Percentiles rank a stretch among this genome's conserved stretches.
Conservation (phyloP, 768 basidiomycete species). For the Tephrocybe sp. region DNA sequence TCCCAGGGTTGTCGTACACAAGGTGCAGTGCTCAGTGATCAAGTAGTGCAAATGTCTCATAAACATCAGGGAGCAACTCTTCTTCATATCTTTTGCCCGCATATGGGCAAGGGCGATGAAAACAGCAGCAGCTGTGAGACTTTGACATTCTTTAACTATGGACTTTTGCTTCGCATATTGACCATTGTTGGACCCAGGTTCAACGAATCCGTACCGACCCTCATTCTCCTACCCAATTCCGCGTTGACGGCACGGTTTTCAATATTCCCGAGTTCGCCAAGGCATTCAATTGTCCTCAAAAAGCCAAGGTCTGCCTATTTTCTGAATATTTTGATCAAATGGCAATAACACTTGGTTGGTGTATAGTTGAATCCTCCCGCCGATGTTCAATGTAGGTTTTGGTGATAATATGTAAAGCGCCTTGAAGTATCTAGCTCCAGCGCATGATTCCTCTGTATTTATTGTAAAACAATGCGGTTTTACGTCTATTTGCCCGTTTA, state of each 20-base stretch:
- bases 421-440: too few relatives aligned
- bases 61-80: slow-evolving; percentile 75
- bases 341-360: not conserved
- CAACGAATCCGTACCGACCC: slow-evolving; percentile 84
- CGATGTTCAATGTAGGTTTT: slow-evolving; percentile 78
- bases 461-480: slow-evolving; percentile 4
- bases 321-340: not conserved
- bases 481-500: slow-evolving; percentile 9
- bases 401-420: too few relatives aligned
- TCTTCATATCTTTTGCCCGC: slow-evolving; percentile 88
- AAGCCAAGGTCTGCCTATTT: slow-evolving; percentile 59
- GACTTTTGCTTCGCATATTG: too few relatives aligned
- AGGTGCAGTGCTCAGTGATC: slow-evolving; percentile 42
- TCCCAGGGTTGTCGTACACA: slow-evolving; percentile 80
- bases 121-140: slow-evolving; percentile 70
- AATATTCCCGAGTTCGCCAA: slow-evolving; percentile 88
- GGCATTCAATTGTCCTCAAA: slow-evolving; percentile 79
- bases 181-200: slow-evolving; percentile 38
- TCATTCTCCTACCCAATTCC: slow-evolving; percentile 77
- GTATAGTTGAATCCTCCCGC: slow-evolving; percentile 76
- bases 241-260: slow-evolving; percentile 82
- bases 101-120: slow-evolving; percentile 87
- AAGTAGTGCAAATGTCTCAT: not conserved
- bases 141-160: too few relatives aligned
- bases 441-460: slow-evolving; percentile 5